Conservation (phyloP, 257 asterid species). For the Plantago major region DNA sequence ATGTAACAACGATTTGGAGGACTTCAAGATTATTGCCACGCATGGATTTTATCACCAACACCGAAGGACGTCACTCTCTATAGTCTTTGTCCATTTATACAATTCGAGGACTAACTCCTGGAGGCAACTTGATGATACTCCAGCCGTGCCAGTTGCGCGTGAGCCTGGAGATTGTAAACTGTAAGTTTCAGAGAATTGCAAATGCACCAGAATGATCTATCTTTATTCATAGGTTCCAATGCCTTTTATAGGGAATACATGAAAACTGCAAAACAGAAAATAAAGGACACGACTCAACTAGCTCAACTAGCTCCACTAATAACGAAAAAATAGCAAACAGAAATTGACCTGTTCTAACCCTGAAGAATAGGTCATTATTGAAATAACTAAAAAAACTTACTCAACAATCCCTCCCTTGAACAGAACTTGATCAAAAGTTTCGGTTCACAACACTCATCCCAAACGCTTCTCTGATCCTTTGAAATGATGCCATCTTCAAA, state of each 20-base stretch:
- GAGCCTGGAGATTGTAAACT: too few species aligned
- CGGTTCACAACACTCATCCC: too few species aligned
- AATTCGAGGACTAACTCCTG: neutral
- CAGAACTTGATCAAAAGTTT: neutral
- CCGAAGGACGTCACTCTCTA: too few species aligned
- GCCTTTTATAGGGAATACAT: neutral
- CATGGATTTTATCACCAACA: too few species aligned
- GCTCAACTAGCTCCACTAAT: conserved; percentile 6
- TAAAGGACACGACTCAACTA: neutral
- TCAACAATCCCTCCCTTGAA: conserved; percentile 5
- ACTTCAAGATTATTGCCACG: too few species aligned
- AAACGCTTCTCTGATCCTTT: neutral
- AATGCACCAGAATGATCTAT: too few species aligned
- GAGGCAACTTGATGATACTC: neutral
- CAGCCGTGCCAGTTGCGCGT: neutral
- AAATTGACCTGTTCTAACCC: conserved; percentile 5
- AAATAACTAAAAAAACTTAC: neutral
- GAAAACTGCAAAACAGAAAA: conserved; percentile 1
- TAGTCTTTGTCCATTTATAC: neutral
- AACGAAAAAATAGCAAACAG: conserved; percentile 4
- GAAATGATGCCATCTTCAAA: neutral
- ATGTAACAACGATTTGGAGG: too few species aligned
- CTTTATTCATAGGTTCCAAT: conserved; percentile 1
- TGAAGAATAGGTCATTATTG: conserved; percentile 2
- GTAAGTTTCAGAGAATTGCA: too few species aligned